Percentiles rank a stretch among this genome's conserved stretches.
These are phyloP conservation scores for Coemansia sp. DNA, from an alignment of 192 early-diverging fungal genomes.

Conservation along the genomic window DNA sequence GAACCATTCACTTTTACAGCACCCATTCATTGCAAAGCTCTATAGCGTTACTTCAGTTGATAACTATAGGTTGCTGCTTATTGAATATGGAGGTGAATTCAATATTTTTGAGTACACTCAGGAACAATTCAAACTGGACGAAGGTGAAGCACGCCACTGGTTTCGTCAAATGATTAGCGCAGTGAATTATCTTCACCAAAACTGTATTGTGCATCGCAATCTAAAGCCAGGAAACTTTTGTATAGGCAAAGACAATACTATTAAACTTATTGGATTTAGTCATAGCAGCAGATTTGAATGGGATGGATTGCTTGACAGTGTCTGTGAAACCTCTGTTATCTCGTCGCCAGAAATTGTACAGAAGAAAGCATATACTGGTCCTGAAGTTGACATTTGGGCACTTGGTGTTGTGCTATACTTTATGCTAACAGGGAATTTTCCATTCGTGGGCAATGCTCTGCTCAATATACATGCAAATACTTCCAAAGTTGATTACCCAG, in stretches of 20 bases:
- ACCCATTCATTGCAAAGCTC: not conserved
- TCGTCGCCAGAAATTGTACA: conserved; percentile 3
- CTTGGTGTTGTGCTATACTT: conserved; percentile 1
- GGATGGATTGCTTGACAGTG: not conserved
- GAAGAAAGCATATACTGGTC: not conserved
- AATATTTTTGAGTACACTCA: not conserved
- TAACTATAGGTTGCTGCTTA: not conserved
- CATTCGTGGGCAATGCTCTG: conserved; percentile 56
- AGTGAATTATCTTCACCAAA: not conserved
- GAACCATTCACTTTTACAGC: not conserved
- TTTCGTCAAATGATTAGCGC: conserved; percentile 4
- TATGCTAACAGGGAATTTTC: not conserved
- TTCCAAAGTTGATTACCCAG: conserved; percentile 58
- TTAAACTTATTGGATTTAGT: not conserved
- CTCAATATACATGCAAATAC: conserved; percentile 79
- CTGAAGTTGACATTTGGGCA: conserved; percentile 6
- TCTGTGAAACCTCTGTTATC: not conserved
- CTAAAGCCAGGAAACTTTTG: not conserved
- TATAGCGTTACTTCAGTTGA: not conserved
- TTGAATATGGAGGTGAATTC: not conserved
- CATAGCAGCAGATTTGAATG: not conserved
- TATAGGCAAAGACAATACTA: not conserved
- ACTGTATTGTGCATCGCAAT: conserved; percentile 6
- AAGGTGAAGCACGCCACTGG: not conserved
- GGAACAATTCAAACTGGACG: not conserved